Base-by-base conservation (phyloP, 2,329 filamentous ascomycete genomes). In the Exophiala calicioides region DNA sequence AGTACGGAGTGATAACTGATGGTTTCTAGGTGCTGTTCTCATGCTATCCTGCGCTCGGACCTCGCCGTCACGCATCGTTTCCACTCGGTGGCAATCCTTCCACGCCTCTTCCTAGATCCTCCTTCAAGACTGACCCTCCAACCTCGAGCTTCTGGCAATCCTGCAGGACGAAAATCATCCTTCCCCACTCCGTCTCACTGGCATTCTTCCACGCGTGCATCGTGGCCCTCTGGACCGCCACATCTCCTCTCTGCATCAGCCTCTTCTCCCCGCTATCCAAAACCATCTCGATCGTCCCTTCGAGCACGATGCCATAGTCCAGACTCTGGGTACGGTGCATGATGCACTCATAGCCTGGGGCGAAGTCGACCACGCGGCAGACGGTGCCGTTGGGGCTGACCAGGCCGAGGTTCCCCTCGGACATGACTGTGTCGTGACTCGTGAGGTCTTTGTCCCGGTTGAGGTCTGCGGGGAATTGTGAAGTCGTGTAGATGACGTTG, bases 311-410 rank as follows among this genome's bases (percentile, higher is more conserved):
- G 2, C 76, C 78, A 52, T 75, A 80, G 56, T 81, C 78, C 2
- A 81, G 62, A 29, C 69, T 75, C 54, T 75, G 68, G 0, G 77
- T 79, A 9, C 77, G 70, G 53, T 81, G 78, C 68, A 79, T 75
- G 13, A 71, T 60, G 15, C 66, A 67, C 15, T 62, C 58, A 29
- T 68, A 67, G 3, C 61, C 64, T 0, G 75, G 75, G 0, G 64
- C 64, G 53, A 78, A 75, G 57, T 78, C 75, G 40, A 59, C 53
- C 32, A 52, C 44, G 9, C 47, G 47, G 30, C 47, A 53, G 6
- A 58, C 53, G 4, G 53, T 57, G 31, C 57, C 55, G 29, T 50
- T 47, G 10, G 57, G 40, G 35, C 65, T 68, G 10, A 69, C 67
- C 1, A 71, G 55, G 1, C 69, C 68, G 8, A 69, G 52, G 4